Percentiles rank a stretch among this genome's conserved stretches.
Evolutionary conservation across 495 filamentous ascomycete genomes (phyloP).

Genomic region (Lepraria neglecta): DNA sequence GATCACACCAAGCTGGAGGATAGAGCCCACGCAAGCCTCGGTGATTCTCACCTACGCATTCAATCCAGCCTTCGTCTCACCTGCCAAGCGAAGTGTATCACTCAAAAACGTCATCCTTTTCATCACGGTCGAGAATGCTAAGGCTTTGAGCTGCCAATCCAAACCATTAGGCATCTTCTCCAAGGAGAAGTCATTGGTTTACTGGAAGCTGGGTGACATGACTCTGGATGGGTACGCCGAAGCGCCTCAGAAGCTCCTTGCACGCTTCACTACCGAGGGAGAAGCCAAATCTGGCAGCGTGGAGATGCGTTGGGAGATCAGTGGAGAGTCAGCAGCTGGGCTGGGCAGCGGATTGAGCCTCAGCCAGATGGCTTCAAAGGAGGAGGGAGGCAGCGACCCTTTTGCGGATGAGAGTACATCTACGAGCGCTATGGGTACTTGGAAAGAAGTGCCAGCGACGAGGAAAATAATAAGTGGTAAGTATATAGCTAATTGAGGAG

Average conservation of each 20-base stretch:
- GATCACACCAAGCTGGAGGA: constrained; percentile 74
- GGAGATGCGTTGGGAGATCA: constrained; percentile 77
- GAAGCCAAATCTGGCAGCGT: constrained; percentile 69
- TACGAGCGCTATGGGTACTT: constrained; percentile 44
- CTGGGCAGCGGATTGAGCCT: constrained; percentile 59
- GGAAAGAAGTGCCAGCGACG: constrained; percentile 65
- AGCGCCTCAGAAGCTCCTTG: constrained; percentile 63
- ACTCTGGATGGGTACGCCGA: constrained; percentile 51
- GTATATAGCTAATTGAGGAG: constrained; percentile 48
- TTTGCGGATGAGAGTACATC: constrained; percentile 57
- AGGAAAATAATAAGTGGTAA: constrained; percentile 75
- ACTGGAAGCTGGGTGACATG: constrained; percentile 83
- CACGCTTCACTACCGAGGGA: constrained; percentile 66
- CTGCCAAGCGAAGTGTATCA: constrained; percentile 44
- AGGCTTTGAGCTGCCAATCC: constrained; percentile 52
- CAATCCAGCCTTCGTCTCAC: constrained; percentile 61
- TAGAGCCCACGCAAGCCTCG: constrained; percentile 72
- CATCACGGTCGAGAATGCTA: constrained; percentile 62
- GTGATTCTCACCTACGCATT: constrained; percentile 78
- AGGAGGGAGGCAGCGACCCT: constrained; percentile 49
- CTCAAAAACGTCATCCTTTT: constrained; percentile 78
- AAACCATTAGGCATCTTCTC: constrained; percentile 75
- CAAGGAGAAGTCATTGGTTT: constrained; percentile 78
- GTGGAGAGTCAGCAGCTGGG: constrained; percentile 42
- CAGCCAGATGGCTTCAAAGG: constrained; percentile 34